Evolutionary conservation across 306 rosid species (phyloP).

Genomic region (Lathyrus aphaca): DNA sequence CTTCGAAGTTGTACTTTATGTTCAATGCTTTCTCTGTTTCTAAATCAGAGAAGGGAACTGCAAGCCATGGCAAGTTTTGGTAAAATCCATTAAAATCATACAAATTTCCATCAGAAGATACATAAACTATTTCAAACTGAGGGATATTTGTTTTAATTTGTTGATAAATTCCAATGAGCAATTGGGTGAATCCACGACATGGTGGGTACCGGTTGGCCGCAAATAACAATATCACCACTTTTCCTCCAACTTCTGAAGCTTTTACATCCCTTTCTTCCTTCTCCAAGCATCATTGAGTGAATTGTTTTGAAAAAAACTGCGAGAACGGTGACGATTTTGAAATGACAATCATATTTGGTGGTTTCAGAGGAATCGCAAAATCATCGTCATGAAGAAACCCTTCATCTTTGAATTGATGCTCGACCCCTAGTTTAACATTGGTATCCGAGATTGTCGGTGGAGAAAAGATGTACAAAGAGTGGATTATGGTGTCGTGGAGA

Average conservation of each 20-base stretch:
- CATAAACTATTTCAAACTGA: constrained; percentile 73
- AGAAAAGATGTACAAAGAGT: no score
- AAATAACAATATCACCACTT: constrained; percentile 71
- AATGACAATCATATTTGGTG: no score
- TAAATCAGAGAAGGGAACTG: constrained; percentile 85
- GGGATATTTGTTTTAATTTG: constrained; percentile 54
- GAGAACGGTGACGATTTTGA: no score
- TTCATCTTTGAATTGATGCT: no score
- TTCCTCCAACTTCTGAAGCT: constrained; percentile 63
- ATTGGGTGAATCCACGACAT: constrained; percentile 72
- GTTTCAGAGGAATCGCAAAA: no score
- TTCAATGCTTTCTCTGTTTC: constrained; percentile 77
- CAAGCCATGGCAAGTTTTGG: constrained; percentile 83
- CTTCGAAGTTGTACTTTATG: constrained; percentile 73
- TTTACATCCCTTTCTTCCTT: no score
- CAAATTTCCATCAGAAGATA: constrained; percentile 83
- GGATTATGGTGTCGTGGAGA: no score
- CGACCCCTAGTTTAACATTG: no score
- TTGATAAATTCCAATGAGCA: constrained; percentile 61
- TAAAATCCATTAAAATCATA: constrained; percentile 64
- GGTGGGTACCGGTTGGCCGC: constrained; percentile 96
- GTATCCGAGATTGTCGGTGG: no score
- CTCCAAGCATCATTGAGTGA: no score
- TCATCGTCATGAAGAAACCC: no score
- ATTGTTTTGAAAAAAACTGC: no score